phyloP scores from a whole-genome alignment of 1,284 basidiomycete genomes.

The Boletus hoseneyae region DNA sequence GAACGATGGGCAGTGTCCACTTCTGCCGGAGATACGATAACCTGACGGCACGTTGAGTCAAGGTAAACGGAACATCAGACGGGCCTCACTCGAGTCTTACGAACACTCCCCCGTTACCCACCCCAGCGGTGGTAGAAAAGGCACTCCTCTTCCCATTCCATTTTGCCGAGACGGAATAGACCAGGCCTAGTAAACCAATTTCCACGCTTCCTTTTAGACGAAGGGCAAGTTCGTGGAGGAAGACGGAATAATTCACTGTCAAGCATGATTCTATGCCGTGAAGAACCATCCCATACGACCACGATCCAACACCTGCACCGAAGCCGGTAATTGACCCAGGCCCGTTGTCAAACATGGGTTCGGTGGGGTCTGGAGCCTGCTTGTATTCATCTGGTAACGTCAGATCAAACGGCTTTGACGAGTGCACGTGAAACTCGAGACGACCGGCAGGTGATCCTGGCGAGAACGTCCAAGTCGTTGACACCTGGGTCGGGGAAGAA shows the following conservation, averaged over 20 bases:
- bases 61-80: neutral
- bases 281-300: slow-evolving; percentile 32
- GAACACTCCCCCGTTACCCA: slow-evolving; percentile 31
- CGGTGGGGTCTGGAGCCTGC: slow-evolving; percentile 13
- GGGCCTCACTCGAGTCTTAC: slow-evolving; percentile 32
- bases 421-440: slow-evolving; percentile 31
- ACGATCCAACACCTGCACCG: slow-evolving; percentile 29
- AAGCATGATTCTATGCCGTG: slow-evolving; percentile 31
- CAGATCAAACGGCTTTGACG: slow-evolving; percentile 33
- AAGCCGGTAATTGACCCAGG: slow-evolving; percentile 32
- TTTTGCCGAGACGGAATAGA: slow-evolving; percentile 33
- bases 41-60: slow-evolving; percentile 24
- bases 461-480: slow-evolving; percentile 25
- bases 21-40: slow-evolving; percentile 52
- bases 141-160: slow-evolving; percentile 30
- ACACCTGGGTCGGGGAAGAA: slow-evolving; percentile 29
- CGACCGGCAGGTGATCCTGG: slow-evolving; percentile 24
- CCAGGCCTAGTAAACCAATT: slow-evolving; percentile 24
- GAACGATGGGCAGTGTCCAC: slow-evolving; percentile 51
- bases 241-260: slow-evolving; percentile 31
- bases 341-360: slow-evolving; percentile 28
- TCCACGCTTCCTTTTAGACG: slow-evolving; percentile 36
- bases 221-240: slow-evolving; percentile 31
- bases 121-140: slow-evolving; percentile 33
- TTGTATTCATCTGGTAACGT: slow-evolving; percentile 27